These are phyloP conservation scores for Sporisorium reilianum DNA, from an alignment of 1,284 basidiomycete species.

Conservation along the genomic window DNA sequence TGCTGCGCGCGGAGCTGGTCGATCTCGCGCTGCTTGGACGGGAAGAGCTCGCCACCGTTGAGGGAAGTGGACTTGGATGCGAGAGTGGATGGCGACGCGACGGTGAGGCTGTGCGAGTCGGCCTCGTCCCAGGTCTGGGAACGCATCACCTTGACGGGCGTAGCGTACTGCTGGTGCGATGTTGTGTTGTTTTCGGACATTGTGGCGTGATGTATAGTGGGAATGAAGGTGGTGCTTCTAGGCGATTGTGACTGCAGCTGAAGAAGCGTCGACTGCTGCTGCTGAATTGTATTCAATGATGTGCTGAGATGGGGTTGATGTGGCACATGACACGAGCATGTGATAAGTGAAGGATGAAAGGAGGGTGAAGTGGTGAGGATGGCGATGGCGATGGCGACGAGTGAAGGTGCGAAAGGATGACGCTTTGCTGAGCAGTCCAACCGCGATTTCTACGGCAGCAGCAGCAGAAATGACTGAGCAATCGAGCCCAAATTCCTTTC, in stretches of 20 bases:
- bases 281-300: too few relatives aligned
- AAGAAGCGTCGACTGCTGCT: background rate
- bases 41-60: slow-evolving; percentile 33
- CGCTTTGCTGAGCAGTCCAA: background rate
- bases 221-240: background rate
- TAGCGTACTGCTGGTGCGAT: slow-evolving; percentile 40
- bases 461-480: background rate
- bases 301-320: slow-evolving; percentile 5
- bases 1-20: slow-evolving; percentile 18
- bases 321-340: slow-evolving; percentile 15
- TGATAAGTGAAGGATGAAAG: background rate
- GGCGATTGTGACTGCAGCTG: background rate
- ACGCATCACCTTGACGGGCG: slow-evolving; percentile 29
- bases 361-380: background rate
- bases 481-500: background rate
- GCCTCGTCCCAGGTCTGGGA: slow-evolving; percentile 37
- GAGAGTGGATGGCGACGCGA: slow-evolving; percentile 39
- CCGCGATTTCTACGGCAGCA: background rate
- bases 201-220: background rate
- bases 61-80: slow-evolving; percentile 16
- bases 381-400: slow-evolving; percentile 1
- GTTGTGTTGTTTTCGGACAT: slow-evolving; percentile 20
- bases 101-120: slow-evolving; percentile 24
- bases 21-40: slow-evolving; percentile 33
- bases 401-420: too few relatives aligned